phyloP scores from a whole-genome alignment of 192 early-diverging fungal genomes.

The Umbelopsis vinacea region DNA sequence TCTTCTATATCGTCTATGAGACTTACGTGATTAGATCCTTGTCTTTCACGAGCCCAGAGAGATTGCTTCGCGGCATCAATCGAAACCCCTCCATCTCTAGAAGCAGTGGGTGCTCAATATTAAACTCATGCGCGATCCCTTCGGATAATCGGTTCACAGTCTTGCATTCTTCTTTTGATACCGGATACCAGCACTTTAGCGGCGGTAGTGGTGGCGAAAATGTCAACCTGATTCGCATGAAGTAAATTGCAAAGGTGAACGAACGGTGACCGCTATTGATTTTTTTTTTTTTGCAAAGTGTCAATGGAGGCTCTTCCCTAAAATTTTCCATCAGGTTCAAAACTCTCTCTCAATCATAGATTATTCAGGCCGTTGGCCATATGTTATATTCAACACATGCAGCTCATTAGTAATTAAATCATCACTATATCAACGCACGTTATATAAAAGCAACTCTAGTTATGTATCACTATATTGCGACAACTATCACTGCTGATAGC shows the following conservation, averaged over 20 bases:
- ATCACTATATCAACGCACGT: no score
- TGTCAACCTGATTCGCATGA: background rate
- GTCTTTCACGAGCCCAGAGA: background rate
- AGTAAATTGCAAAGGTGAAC: background rate
- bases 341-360: background rate
- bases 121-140: background rate
- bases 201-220: background rate
- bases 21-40: conserved; percentile 16
- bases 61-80: background rate
- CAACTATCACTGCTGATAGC: background rate
- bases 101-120: background rate
- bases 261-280: no score
- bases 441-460: no score
- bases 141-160: background rate
- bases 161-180: background rate
- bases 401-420: no score
- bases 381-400: no score
- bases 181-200: background rate
- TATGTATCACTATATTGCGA: no score
- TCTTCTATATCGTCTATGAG: background rate
- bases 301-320: background rate
- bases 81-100: conserved; percentile 1
- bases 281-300: no score
- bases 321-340: background rate
- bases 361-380: background rate